A percentile compares a stretch with the other conserved stretches of the same genome.
Evolutionary conservation across 805 yeast genomes (phyloP).

Genomic region (Blastobotrys chiropterorum): DNA sequence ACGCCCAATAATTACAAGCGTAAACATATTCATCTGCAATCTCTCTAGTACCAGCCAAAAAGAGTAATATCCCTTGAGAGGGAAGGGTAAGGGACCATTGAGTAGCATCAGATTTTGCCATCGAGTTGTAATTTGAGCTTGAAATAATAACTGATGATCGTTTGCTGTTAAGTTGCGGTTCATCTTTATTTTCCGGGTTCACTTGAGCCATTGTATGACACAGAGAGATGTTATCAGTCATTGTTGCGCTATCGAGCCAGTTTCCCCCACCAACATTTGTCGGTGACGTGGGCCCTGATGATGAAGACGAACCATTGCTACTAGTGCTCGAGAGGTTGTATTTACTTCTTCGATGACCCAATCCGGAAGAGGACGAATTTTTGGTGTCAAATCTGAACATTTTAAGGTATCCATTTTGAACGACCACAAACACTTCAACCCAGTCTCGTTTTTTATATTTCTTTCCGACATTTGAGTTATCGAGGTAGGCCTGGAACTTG

Average conservation of each 20-base stretch:
- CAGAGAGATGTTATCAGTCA: constrained; percentile 46
- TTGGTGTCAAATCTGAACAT: constrained; percentile 21
- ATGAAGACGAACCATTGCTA: not conserved
- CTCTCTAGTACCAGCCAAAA: constrained; percentile 59
- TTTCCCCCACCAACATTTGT: constrained; percentile 55
- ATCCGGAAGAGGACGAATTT: not conserved
- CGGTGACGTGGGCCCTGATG: not conserved
- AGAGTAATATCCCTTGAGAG: constrained; percentile 38
- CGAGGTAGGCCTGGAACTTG: constrained; percentile 25
- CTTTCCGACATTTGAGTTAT: constrained; percentile 14
- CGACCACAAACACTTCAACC: constrained; percentile 53
- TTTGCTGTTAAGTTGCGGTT: not conserved
- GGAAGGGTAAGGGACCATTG: constrained; percentile 55
- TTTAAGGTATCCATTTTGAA: constrained; percentile 54
- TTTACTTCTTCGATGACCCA: not conserved
- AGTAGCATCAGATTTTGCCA: constrained; percentile 22
- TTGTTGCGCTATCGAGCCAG: constrained; percentile 58
- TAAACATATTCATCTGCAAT: constrained; percentile 64
- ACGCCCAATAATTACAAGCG: constrained; percentile 87
- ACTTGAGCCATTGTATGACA: constrained; percentile 39
- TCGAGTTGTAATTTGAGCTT: constrained; percentile 5
- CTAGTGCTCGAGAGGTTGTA: not conserved
- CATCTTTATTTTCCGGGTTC: constrained; percentile 17
- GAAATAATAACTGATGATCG: not conserved
- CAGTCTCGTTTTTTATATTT: constrained; percentile 29